Base-by-base conservation (phyloP, 176 grass and related monocot genomes). In the Carex pumila region DNA sequence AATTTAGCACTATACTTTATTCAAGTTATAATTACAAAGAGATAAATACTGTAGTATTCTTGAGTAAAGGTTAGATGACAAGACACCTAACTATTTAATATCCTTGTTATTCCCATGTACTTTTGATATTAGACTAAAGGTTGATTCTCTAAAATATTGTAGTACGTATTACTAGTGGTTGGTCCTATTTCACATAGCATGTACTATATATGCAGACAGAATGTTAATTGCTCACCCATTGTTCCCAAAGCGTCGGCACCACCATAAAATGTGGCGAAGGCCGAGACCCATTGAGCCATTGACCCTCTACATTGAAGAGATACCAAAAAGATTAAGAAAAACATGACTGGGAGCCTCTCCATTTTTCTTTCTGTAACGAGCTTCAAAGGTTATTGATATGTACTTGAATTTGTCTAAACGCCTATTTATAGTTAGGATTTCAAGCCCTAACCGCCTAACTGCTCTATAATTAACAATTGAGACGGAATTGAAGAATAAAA, bases 201-300 rank as follows among this genome's bases (percentile, higher is more conserved):
- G 37, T 5, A 39, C 37, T 39, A 39, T 39, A 39, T 39, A 39
- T 39, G 37, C 31, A 63, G 5, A n/a, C 15, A 75, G 1, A 76
- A 4, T 59, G 22, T 59, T 61, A 37, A 61, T 30, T 49, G 25
- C 21, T 82, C 61, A 84, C 87, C 87, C 71, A 89, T 76, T 5
- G 87, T 84, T 72, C 47, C 10, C 3, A 56, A 68, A 49, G 81
- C 87, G 3, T 89, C 71, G 3, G 62, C 4, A 12, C 61, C 76
- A 13, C 87, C 87, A 39, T 85, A 89, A 62, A 85, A 89, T 10
- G 87, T 85, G n/a, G 87, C 81, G 59, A 52, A 18, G 34, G 57
- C 61, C 5, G 74, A 54, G 37, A 43, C n/a, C 86, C 86, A 87
- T 60, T 68, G 71, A 43, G 79, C 86, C 19, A 60, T 39, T 47